Evolutionary conservation across 352 stramenopile species (phyloP).

Genomic region (Phytophthora chlamydospora): DNA sequence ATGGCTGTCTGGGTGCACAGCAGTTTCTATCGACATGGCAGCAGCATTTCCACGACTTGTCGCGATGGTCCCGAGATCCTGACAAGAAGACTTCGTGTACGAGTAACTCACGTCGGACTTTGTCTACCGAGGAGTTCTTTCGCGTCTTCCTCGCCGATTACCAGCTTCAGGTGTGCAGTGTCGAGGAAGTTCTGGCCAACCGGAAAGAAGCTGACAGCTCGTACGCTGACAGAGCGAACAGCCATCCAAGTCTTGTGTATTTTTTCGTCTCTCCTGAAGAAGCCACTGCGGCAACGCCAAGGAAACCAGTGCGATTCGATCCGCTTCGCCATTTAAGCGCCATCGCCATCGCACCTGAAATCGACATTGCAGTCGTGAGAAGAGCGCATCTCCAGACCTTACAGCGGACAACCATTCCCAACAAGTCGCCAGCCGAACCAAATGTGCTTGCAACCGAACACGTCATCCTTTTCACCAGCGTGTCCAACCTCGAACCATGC

Average conservation of each 20-base stretch:
- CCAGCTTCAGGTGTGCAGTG: conserved; percentile 20
- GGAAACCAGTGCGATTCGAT: conserved; percentile 29
- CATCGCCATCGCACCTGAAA: conserved; percentile 34
- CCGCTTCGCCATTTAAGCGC: conserved; percentile 41
- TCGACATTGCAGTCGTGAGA: conserved; percentile 14
- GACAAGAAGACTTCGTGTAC: conserved; percentile 6
- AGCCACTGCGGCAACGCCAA: conserved; percentile 1
- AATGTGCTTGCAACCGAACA: conserved; percentile 8
- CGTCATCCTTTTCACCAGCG: conserved; percentile 23
- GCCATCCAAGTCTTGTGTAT: conserved; percentile 28
- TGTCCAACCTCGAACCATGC: conserved; percentile 14
- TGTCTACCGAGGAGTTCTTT: conserved; percentile 42
- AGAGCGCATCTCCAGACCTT: conserved; percentile 1
- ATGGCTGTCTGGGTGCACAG: conserved; percentile 53
- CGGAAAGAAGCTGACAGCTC: conserved; percentile 2
- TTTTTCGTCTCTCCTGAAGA: conserved; percentile 42
- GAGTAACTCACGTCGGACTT: neutral
- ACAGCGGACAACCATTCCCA: neutral
- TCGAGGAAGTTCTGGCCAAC: conserved; percentile 7
- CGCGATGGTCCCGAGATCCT: conserved; percentile 36
- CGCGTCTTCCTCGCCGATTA: conserved; percentile 38
- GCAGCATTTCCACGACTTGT: conserved; percentile 61
- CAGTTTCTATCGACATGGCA: conserved; percentile 62
- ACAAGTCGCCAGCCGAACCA: neutral
- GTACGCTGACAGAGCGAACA: neutral